Evolutionary conservation across 129 eudicot species (phyloP), one percentile per base, ranked within the genome.

Genomic region (Silybum marianum): DNA sequence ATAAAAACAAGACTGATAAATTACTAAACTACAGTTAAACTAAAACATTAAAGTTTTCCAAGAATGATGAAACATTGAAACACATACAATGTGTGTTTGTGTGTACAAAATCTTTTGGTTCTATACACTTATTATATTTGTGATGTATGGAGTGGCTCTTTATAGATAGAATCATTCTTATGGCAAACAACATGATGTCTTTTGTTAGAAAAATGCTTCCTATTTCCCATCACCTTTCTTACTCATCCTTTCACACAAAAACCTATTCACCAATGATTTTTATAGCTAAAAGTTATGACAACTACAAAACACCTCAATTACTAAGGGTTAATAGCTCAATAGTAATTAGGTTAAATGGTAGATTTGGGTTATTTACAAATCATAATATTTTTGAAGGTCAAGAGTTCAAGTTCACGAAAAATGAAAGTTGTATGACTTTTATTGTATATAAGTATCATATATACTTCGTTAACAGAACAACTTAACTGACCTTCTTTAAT

Each of bases 121-220:
- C 71, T 82, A 48, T 54, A 28, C 30, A 22, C 75, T 70, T 65
- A 81, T 81, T 73, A 84, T 80, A 9, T 83, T 83, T 72, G 86
- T 78, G 86, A 72, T 54, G 70, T 30, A 72, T 69, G 54, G 88
- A 83, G 88, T 73, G 84, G 62, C 79, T 19, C 42, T 82, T 75
- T 76, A 82, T 86, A 72, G 81, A 70, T 78, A 81, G 92, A 78
- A 84, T 72, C 65, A 82, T 86, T 84, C 58, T 78, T 78, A 89
- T 95, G 99, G 99, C 97, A 86, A 95, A 91, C 98, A 93, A 81
- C 75, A 95, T 95, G 92, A 95, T 89, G 69, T 75, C 18, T 9
- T 10, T 51, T 81, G 77, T 40, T 72, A 82, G 70, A 82, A 86
- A 88, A 88, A 83, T 90, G 97, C 87, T 90, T 86, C 91, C 85